A percentile compares a stretch with the other conserved stretches of the same genome.
These are phyloP conservation scores for Bipolaris cookei DNA, from an alignment of 2,329 filamentous ascomycete species.

Conservation along the genomic window DNA sequence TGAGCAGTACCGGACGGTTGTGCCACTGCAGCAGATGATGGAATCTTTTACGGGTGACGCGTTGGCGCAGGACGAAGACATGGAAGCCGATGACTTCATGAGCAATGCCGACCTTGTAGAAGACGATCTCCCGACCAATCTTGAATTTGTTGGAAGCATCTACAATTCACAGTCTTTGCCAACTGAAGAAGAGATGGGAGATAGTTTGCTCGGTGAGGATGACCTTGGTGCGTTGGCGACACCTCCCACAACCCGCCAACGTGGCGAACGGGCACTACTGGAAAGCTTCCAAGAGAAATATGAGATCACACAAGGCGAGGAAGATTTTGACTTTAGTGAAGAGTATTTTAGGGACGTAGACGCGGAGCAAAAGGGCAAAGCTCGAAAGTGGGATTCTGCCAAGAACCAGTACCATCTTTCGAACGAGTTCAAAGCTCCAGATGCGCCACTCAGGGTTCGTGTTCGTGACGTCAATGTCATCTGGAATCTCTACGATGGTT, in stretches of 20 bases:
- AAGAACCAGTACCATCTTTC: slow-evolving; percentile 75
- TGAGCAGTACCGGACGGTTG: slow-evolving; percentile 84
- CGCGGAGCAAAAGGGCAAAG: slow-evolving; percentile 67
- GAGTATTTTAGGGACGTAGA: slow-evolving; percentile 72
- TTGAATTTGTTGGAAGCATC: slow-evolving; percentile 62
- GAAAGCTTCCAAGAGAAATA: slow-evolving; percentile 62
- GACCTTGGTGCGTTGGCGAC: slow-evolving; percentile 46
- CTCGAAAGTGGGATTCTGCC: slow-evolving; percentile 79
- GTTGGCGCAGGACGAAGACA: slow-evolving; percentile 67
- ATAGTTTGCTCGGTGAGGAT: slow-evolving; percentile 51
- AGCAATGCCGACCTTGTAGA: slow-evolving; percentile 48
- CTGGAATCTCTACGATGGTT: slow-evolving; percentile 97
- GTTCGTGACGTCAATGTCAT: slow-evolving; percentile 90
- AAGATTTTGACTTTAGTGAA: slow-evolving; percentile 75
- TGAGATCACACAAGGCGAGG: slow-evolving; percentile 62
- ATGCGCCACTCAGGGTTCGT: slow-evolving; percentile 76
- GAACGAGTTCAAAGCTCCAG: slow-evolving; percentile 65
- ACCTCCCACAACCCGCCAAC: slow-evolving; percentile 39
- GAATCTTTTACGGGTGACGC: slow-evolving; percentile 89
- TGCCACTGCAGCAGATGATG: slow-evolving; percentile 86
- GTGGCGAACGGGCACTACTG: slow-evolving; percentile 50
- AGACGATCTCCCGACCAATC: slow-evolving; percentile 50
- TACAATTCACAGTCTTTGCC: slow-evolving; percentile 55
- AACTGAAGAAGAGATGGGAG: slow-evolving; percentile 51
- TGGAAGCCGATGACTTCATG: slow-evolving; percentile 55